Percentiles rank a stretch among this genome's conserved stretches.
These are phyloP conservation scores for Auricularia cornea DNA, from an alignment of 768 basidiomycete species.

Conservation along the genomic window DNA sequence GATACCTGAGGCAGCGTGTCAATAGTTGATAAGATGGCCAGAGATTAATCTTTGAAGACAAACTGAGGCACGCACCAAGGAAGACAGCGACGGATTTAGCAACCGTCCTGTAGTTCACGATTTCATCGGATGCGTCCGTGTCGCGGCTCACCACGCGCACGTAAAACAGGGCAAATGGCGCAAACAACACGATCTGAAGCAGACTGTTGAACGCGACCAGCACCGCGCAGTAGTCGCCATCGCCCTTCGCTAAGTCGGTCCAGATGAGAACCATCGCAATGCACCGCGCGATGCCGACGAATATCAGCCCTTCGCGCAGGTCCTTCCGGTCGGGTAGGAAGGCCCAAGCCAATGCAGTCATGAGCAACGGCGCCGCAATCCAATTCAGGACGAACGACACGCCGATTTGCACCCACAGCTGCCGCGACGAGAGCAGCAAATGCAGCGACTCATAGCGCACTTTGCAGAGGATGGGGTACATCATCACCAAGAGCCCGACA, in stretches of 20 bases:
- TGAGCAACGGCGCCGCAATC: slow-evolving; percentile 72
- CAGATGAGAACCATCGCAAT: slow-evolving; percentile 72
- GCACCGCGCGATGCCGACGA: slow-evolving; percentile 70
- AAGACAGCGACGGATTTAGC: slow-evolving; percentile 46
- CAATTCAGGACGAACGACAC: slow-evolving; percentile 70
- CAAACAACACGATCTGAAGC: slow-evolving; percentile 69
- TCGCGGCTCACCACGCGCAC: slow-evolving; percentile 57
- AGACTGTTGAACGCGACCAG: slow-evolving; percentile 74
- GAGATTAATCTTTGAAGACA: too few relatives aligned
- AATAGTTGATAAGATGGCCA: too few relatives aligned
- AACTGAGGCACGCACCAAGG: background rate
- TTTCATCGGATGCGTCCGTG: slow-evolving; percentile 26
- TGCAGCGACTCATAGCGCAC: slow-evolving; percentile 35
- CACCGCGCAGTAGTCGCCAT: slow-evolving; percentile 66
- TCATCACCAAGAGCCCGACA: slow-evolving; percentile 76
- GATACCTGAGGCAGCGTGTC: slow-evolving; percentile 69
- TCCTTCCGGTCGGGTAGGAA: slow-evolving; percentile 70
- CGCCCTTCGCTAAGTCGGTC: slow-evolving; percentile 66
- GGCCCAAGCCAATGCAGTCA: slow-evolving; percentile 83
- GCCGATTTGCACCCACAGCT: slow-evolving; percentile 58
- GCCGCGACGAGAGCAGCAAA: slow-evolving; percentile 38
- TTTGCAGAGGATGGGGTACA: slow-evolving; percentile 63
- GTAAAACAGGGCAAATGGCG: slow-evolving; percentile 66
- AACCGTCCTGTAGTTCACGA: slow-evolving; percentile 48
- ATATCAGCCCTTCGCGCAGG: slow-evolving; percentile 71